Base-by-base conservation (phyloP, 768 basidiomycete genomes). In the Pulveroboletus sp. region DNA sequence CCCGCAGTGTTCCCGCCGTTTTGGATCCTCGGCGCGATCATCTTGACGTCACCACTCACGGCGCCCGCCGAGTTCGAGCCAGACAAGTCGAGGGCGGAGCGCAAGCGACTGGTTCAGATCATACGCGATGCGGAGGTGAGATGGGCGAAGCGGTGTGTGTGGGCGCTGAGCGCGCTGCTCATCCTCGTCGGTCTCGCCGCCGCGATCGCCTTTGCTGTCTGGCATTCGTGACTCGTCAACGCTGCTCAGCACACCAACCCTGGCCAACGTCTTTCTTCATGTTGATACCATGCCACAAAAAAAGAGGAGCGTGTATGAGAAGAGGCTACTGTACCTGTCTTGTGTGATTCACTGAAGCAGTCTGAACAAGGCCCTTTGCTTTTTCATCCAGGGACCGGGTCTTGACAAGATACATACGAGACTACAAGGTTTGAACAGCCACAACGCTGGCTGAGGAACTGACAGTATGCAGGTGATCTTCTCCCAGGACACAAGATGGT, bases 1-100 rank as follows among this genome's bases (percentile, higher is more conserved):
- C 14, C 53, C 30, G 1, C 53, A 76, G 76, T 78, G 44, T 77
- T 75, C 63, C 76, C 76, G n/a, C 71, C 69, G 14, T 71, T 77
- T 50, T 79, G 78, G 77, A 36, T 76, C 19, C 57, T 73, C 6
- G 75, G 76, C 16, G 58, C 67, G 8, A 44, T 68, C 56, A 70
- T 78, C 39, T 59, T 77, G 17, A 35, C 69, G 38, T 72, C 65
- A 6, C 75, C 76, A 2, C 67, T 77, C n/a, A 54, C 55, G 30
- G 68, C 65, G 5, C 74, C 76, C 2, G 50, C 34, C 3, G 45
- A 57, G 5, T 54, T 65, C 13, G 59, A 57, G 27, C 49, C 63
- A 24, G 54, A 65, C 11, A 77, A 76, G 50, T 63, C 73, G 3
- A 63, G 62, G 31, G 51, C 49, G 8, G 76, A 75, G 49, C 68